Percentiles rank a stretch among this genome's conserved stretches.
phyloP scores from a whole-genome alignment of 2,329 filamentous ascomycete species.

The Pseudogymnoascus sp. region DNA sequence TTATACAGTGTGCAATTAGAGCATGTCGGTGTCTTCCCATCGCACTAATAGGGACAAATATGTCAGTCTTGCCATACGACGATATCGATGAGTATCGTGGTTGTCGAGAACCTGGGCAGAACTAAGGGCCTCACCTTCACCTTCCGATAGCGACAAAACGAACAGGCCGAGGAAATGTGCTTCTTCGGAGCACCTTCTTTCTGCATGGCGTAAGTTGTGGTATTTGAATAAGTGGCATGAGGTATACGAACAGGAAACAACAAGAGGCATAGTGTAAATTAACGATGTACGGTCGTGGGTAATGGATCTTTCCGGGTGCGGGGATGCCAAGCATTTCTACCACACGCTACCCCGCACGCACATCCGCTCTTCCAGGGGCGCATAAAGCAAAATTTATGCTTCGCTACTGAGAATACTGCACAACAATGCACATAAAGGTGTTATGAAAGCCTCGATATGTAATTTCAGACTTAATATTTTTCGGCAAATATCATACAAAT shows the following conservation, averaged over 20 bases:
- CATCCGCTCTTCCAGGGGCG: background rate
- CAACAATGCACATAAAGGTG: background rate
- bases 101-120: background rate
- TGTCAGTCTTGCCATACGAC: background rate
- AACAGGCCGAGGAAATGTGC: constrained; percentile 1
- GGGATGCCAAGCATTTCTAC: background rate
- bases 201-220: background rate
- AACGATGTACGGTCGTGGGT: background rate
- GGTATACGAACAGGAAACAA: background rate
- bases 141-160: background rate
- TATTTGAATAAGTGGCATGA: background rate
- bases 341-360: background rate
- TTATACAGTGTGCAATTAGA: background rate
- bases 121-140: background rate
- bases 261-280: background rate
- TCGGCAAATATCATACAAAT: background rate
- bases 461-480: background rate
- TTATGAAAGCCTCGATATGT: background rate
- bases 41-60: background rate
- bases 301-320: background rate
- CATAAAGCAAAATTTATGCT: background rate
- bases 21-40: constrained; percentile 1
- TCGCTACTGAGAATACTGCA: background rate
- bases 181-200: background rate
- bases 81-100: background rate